Conservation (phyloP, 306 rosid species). For the Ochetophila trinervis region DNA sequence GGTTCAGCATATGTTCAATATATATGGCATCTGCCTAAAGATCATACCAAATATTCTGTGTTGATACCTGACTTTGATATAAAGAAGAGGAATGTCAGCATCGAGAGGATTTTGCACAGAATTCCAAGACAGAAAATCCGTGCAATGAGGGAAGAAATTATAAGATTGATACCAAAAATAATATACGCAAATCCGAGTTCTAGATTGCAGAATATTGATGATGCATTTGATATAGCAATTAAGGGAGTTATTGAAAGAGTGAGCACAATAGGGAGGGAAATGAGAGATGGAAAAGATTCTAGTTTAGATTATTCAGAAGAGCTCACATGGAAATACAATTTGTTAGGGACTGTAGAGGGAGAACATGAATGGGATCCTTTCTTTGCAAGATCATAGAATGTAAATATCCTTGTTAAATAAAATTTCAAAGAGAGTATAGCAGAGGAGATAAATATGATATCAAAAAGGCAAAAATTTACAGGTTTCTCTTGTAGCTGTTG, state of each 20-base stretch:
- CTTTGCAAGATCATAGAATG: background rate
- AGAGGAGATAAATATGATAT: background rate
- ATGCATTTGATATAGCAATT: slow-evolving; percentile 46
- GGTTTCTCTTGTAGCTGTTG: background rate
- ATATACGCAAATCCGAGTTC: slow-evolving; percentile 36
- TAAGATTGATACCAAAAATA: slow-evolving; percentile 35
- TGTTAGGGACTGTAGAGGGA: slow-evolving; percentile 22
- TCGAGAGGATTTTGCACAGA: slow-evolving; percentile 22
- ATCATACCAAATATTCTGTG: slow-evolving; percentile 36
- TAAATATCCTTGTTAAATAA: background rate
- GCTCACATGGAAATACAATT: slow-evolving; percentile 29
- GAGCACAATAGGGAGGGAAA: slow-evolving; percentile 25
- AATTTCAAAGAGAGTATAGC: background rate
- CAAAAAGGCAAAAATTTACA: too few species aligned
- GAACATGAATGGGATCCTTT: slow-evolving; percentile 38
- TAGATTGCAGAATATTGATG: slow-evolving; percentile 30
- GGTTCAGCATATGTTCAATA: slow-evolving; percentile 49
- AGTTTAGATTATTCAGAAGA: slow-evolving; percentile 33
- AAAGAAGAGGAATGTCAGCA: slow-evolving; percentile 23
- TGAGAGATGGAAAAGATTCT: slow-evolving; percentile 23
- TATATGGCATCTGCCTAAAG: slow-evolving; percentile 40
- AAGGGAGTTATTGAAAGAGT: slow-evolving; percentile 42
- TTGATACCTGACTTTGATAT: slow-evolving; percentile 24
- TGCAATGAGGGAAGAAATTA: slow-evolving; percentile 38
- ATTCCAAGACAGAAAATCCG: slow-evolving; percentile 24